Evolutionary conservation across 148 eudicot genomes (phyloP).

Genomic region (Heliosperma pusillum): DNA sequence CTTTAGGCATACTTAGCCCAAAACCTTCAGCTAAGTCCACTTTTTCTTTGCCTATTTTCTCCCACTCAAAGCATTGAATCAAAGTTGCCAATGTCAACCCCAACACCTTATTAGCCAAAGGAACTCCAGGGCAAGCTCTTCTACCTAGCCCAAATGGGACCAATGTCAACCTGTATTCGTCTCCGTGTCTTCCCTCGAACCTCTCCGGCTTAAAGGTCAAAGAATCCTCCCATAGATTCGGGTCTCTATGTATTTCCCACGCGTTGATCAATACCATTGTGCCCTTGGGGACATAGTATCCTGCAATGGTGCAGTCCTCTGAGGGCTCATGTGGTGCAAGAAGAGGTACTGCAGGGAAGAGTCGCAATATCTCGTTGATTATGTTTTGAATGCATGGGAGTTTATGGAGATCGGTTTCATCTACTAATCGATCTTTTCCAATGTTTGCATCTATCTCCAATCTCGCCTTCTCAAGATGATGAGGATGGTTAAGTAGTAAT

Average conservation of each 20-base stretch:
- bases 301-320: constrained; percentile 14
- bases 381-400: constrained; percentile 21
- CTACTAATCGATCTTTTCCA: constrained; percentile 11
- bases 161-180: constrained; percentile 11
- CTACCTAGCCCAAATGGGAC: constrained; percentile 27
- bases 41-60: constrained; percentile 5
- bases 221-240: constrained; percentile 17
- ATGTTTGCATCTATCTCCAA: constrained; percentile 13
- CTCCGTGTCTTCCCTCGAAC: constrained; percentile 11
- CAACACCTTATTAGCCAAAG: constrained; percentile 16
- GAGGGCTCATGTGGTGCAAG: constrained; percentile 19
- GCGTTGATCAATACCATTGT: constrained; percentile 7
- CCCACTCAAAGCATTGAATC: constrained; percentile 31
- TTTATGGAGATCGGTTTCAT: constrained; percentile 13
- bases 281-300: constrained; percentile 16
- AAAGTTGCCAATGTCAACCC: constrained; percentile 19
- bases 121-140: constrained; percentile 26
- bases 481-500: constrained; percentile 19
- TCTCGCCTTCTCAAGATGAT: constrained; percentile 19
- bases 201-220: constrained; percentile 20
- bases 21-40: constrained; percentile 23
- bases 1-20: constrained; percentile 30
- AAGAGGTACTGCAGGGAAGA: constrained; percentile 25
- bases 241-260: constrained; percentile 26
- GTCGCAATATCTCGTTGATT: constrained; percentile 22